A percentile compares a stretch with the other conserved stretches of the same genome.
phyloP scores from a whole-genome alignment of 1,284 basidiomycete genomes.

The Sutorius eximius region DNA sequence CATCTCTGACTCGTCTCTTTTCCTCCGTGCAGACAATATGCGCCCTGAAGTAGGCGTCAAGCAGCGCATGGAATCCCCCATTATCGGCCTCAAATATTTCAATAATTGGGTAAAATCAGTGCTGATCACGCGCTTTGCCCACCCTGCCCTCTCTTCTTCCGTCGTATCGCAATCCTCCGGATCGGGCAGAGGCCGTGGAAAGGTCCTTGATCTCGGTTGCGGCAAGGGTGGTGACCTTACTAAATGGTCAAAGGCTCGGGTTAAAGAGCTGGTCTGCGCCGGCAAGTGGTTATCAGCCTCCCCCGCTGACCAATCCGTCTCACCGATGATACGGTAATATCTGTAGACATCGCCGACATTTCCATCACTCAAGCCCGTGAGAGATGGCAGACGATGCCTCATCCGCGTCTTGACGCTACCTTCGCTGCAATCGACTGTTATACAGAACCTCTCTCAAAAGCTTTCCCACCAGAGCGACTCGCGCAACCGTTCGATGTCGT shows the following conservation, averaged over 20 bases:
- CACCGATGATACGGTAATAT: not conserved
- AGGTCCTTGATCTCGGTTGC: constrained; percentile 94
- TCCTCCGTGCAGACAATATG: constrained; percentile 70
- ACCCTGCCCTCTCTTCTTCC: constrained; percentile 54
- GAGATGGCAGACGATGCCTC: constrained; percentile 58
- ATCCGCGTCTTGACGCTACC: constrained; percentile 65
- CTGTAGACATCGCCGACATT: constrained; percentile 83
- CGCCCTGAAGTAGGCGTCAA: constrained; percentile 88
- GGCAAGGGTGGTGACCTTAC: constrained; percentile 97
- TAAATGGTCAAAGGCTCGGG: constrained; percentile 92
- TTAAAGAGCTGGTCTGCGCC: constrained; percentile 78
- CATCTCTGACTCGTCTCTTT: not conserved
- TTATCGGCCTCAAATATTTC: constrained; percentile 94
- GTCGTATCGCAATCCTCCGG: constrained; percentile 31
- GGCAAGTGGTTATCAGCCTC: constrained; percentile 53
- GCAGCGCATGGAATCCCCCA: constrained; percentile 87
- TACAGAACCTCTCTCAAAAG: constrained; percentile 65
- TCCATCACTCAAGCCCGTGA: constrained; percentile 88
- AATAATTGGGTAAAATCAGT: constrained; percentile 99
- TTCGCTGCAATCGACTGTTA: constrained; percentile 94
- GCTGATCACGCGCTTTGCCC: constrained; percentile 84
- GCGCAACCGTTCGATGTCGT: constrained; percentile 85
- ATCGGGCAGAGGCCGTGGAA: constrained; percentile 50
- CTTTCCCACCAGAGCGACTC: constrained; percentile 61
- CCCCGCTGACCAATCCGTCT: constrained; percentile 2